phyloP scores from a whole-genome alignment of 306 rosid genomes.

The Glycine soja region DNA sequence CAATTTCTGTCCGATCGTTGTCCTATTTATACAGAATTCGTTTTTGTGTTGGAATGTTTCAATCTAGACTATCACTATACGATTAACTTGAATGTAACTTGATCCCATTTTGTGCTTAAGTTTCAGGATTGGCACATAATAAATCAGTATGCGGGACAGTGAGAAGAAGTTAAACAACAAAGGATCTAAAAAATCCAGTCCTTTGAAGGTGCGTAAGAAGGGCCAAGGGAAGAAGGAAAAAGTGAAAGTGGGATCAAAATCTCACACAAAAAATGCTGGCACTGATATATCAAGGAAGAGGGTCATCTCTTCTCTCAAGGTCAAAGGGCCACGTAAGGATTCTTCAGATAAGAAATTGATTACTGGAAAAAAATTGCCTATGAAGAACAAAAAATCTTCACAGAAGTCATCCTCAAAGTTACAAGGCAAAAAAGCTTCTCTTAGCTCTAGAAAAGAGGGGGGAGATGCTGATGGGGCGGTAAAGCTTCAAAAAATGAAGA shows the following conservation, averaged over 20 bases:
- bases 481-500: slow-evolving; percentile 53
- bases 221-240: slow-evolving; percentile 56
- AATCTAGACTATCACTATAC: not conserved
- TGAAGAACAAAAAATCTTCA: slow-evolving; percentile 52
- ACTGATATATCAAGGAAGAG: slow-evolving; percentile 55
- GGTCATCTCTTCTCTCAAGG: slow-evolving; percentile 50
- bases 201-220: slow-evolving; percentile 50
- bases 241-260: slow-evolving; percentile 49
- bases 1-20: slow-evolving; percentile 1
- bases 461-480: slow-evolving; percentile 51
- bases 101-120: slow-evolving; percentile 22
- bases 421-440: slow-evolving; percentile 50
- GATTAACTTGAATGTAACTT: slow-evolving; percentile 11
- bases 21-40: slow-evolving; percentile 7
- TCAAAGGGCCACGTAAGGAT: slow-evolving; percentile 53
- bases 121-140: slow-evolving; percentile 51
- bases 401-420: slow-evolving; percentile 53
- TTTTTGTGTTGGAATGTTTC: slow-evolving; percentile 16
- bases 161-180: slow-evolving; percentile 53
- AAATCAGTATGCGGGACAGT: slow-evolving; percentile 60
- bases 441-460: slow-evolving; percentile 45
- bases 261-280: slow-evolving; percentile 44
- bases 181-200: slow-evolving; percentile 56
- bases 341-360: slow-evolving; percentile 50
- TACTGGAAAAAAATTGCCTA: slow-evolving; percentile 35